A percentile compares a stretch with the other conserved stretches of the same genome.
phyloP scores from a whole-genome alignment of 2,329 filamentous ascomycete genomes.

The Alternaria sp. region DNA sequence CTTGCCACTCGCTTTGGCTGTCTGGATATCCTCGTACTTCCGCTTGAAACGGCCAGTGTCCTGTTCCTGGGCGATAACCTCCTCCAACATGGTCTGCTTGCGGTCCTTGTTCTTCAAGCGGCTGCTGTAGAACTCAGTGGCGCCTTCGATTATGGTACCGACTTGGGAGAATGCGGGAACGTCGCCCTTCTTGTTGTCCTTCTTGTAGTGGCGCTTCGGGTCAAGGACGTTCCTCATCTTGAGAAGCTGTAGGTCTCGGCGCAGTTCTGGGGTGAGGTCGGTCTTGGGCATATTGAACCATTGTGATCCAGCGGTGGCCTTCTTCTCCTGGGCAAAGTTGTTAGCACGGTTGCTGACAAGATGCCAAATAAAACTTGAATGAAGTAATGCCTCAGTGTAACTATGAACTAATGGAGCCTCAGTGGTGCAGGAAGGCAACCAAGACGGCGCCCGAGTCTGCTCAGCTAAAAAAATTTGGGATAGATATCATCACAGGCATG shows the following conservation, averaged over 20 bases:
- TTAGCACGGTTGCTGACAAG: conserved; percentile 28
- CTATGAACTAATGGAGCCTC: conserved; percentile 74
- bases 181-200: conserved; percentile 74
- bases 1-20: conserved; percentile 83
- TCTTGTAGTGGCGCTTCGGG: conserved; percentile 90
- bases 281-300: conserved; percentile 93
- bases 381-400: conserved; percentile 71
- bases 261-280: conserved; percentile 82
- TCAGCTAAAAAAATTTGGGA: conserved; percentile 74
- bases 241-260: conserved; percentile 87
- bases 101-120: conserved; percentile 87
- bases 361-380: conserved; percentile 16
- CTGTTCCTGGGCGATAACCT: conserved; percentile 76
- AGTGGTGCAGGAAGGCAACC: conserved; percentile 76
- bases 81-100: conserved; percentile 86
- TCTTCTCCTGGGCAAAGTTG: conserved; percentile 59
- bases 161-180: conserved; percentile 87
- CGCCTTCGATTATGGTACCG: conserved; percentile 86
- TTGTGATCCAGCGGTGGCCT: conserved; percentile 75
- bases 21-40: conserved; percentile 88
- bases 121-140: conserved; percentile 84
- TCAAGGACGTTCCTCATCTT: conserved; percentile 90
- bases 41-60: conserved; percentile 77
- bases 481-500: conserved; percentile 76
- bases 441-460: conserved; percentile 81